A percentile compares a stretch with the other conserved stretches of the same genome.
phyloP scores from a whole-genome alignment of 163 green algal genomes.

The Chloromonas sp. region DNA sequence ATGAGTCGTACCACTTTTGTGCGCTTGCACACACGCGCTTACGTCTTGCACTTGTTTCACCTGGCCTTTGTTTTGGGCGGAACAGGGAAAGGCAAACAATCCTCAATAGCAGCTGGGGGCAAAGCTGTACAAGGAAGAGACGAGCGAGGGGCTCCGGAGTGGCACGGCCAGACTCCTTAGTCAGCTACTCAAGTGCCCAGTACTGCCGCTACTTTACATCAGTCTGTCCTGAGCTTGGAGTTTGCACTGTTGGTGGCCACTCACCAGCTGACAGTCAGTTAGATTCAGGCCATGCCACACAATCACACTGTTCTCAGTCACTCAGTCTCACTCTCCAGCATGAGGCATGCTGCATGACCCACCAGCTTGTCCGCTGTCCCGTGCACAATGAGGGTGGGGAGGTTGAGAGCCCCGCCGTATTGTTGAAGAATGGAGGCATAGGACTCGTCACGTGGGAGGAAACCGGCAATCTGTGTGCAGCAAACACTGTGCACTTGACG shows the following conservation, averaged over 20 bases:
- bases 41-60: not conserved
- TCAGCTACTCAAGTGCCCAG: too few species aligned
- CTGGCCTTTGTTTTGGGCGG: not conserved
- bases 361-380: slow-evolving; percentile 15
- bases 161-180: too few species aligned
- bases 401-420: not conserved
- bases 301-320: not conserved
- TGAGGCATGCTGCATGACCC: not conserved
- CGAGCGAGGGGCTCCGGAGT: too few species aligned
- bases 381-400: slow-evolving; percentile 13
- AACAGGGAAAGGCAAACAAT: not conserved
- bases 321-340: not conserved
- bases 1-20: too few species aligned
- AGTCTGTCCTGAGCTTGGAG: too few species aligned
- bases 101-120: not conserved
- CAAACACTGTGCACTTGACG: not conserved
- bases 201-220: too few species aligned
- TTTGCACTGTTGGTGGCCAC: too few species aligned
- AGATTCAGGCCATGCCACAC: not conserved
- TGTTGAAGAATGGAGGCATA: not conserved
- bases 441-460: slow-evolving; percentile 10
- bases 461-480: slow-evolving; percentile 9
- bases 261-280: too few species aligned
- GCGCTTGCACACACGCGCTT: not conserved
- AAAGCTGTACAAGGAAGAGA: not conserved